phyloP scores from a whole-genome alignment of 208 protist species.

The Acanthamoeba divionensis region DNA sequence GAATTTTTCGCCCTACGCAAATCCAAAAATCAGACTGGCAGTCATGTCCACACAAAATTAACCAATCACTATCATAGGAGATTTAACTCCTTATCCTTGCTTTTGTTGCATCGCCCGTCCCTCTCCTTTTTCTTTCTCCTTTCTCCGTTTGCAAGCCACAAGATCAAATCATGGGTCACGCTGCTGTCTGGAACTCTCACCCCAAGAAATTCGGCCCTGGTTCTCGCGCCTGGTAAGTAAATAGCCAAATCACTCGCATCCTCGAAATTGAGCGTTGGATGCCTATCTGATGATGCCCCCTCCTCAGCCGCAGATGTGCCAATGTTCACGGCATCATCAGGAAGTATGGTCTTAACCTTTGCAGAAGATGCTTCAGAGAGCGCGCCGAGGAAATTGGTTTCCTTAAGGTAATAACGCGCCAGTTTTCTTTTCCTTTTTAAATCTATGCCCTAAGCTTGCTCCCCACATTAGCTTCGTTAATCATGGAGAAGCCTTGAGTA shows the following conservation, averaged over 20 bases:
- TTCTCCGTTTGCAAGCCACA: too few relatives aligned
- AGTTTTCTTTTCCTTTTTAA: background rate
- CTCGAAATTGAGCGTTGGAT: background rate
- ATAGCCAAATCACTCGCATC: background rate
- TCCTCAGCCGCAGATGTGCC: conserved; percentile 81
- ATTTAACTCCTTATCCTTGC: background rate
- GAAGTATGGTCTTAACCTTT: conserved; percentile 90
- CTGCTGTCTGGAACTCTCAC: conserved; percentile 58
- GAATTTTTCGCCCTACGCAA: too few relatives aligned
- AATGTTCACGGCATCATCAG: conserved; percentile 88
- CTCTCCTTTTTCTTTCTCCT: background rate
- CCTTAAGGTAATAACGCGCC: conserved; percentile 77
- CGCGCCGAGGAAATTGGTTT: conserved; percentile 88
- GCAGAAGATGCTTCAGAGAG: conserved; percentile 90
- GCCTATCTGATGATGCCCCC: background rate
- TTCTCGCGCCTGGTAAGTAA: conserved; percentile 39
- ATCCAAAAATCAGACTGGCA: too few relatives aligned
- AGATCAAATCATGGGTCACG: conserved; percentile 49
- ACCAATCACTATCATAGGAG: too few relatives aligned
- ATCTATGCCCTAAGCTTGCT: too few relatives aligned
- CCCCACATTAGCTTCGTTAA: too few relatives aligned
- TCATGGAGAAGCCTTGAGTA: too few relatives aligned
- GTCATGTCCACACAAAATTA: too few relatives aligned
- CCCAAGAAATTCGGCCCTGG: conserved; percentile 61
- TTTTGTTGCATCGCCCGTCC: background rate